A percentile compares a stretch with the other conserved stretches of the same genome.
Evolutionary conservation across 176 grass and related monocot species (phyloP).

Genomic region (Puya raimondii): DNA sequence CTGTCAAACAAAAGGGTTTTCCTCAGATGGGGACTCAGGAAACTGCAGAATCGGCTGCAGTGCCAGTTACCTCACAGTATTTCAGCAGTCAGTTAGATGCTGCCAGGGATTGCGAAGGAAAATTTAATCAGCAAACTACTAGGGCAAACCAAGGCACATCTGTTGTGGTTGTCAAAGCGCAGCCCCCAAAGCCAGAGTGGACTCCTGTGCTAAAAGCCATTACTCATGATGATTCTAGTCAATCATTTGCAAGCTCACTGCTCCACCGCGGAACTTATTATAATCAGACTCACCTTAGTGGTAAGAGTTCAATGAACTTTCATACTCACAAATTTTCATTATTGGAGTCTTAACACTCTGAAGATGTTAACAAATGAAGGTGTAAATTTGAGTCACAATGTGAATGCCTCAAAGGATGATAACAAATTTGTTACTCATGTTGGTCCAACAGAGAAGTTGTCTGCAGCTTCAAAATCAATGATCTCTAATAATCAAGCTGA

Average conservation of each 20-base stretch:
- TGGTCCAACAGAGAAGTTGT: constrained; percentile 8
- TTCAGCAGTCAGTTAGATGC: constrained; percentile 32
- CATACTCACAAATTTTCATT: constrained; percentile 2
- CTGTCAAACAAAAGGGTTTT: constrained; percentile 26
- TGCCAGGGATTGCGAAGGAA: constrained; percentile 29
- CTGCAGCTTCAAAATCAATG: neutral
- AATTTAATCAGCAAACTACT: constrained; percentile 30
- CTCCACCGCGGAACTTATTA: constrained; percentile 14
- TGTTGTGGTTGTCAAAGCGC: constrained; percentile 33
- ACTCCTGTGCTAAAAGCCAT: constrained; percentile 16
- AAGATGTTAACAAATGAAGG: constrained; percentile 29
- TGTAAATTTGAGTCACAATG: constrained; percentile 29
- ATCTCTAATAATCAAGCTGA: constrained; percentile 5
- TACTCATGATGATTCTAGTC: constrained; percentile 38
- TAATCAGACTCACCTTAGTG: constrained; percentile 2
- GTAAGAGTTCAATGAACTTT: neutral
- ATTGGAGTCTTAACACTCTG: constrained; percentile 10
- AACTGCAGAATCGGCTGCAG: constrained; percentile 15
- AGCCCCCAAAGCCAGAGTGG: constrained; percentile 28
- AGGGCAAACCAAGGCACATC: constrained; percentile 32
- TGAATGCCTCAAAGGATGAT: constrained; percentile 10
- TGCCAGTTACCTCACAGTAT: constrained; percentile 22
- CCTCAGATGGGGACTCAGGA: constrained; percentile 38
- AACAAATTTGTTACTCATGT: constrained; percentile 6
- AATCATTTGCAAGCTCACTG: constrained; percentile 20